phyloP scores from a whole-genome alignment of 129 eudicot genomes.

The Ambrosia trifida region DNA sequence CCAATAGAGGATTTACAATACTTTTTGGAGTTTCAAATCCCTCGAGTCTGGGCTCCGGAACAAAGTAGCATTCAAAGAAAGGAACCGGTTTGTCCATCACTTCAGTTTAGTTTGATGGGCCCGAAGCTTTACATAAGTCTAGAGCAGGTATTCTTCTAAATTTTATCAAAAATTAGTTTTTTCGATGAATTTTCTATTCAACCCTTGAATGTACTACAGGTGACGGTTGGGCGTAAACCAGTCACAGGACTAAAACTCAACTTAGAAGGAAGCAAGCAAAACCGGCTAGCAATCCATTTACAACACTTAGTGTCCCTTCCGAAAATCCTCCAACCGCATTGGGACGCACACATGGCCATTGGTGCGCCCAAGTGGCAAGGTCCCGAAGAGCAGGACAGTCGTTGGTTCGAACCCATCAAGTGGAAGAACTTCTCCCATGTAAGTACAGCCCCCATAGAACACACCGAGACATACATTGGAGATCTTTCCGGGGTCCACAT shows the following conservation, averaged over 20 bases:
- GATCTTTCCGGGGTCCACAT: constrained; percentile 92
- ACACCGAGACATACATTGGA: constrained; percentile 76
- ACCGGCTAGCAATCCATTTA: constrained; percentile 68
- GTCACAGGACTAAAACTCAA: constrained; percentile 80
- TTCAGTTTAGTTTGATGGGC: constrained; percentile 96
- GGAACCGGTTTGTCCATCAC: constrained; percentile 85
- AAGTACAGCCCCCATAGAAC: constrained; percentile 89
- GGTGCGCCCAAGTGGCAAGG: constrained; percentile 97
- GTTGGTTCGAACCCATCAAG: constrained; percentile 92
- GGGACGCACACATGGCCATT: constrained; percentile 89
- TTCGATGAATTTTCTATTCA: background rate
- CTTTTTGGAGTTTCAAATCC: constrained; percentile 83
- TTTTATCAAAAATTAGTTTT: background rate
- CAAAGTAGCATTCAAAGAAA: constrained; percentile 78
- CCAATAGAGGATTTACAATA: constrained; percentile 94
- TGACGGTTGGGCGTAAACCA: constrained; percentile 86
- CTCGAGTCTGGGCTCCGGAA: constrained; percentile 93
- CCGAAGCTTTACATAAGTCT: constrained; percentile 90
- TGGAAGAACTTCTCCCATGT: constrained; percentile 93
- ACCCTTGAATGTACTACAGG: constrained; percentile 45
- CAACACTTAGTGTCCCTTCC: constrained; percentile 91
- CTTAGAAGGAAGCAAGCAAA: constrained; percentile 81
- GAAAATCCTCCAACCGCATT: constrained; percentile 85
- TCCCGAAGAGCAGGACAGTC: constrained; percentile 96
- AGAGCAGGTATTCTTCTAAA: constrained; percentile 60